Base-by-base conservation (phyloP, 805 yeast genomes). In the Lachancea fermentati region DNA sequence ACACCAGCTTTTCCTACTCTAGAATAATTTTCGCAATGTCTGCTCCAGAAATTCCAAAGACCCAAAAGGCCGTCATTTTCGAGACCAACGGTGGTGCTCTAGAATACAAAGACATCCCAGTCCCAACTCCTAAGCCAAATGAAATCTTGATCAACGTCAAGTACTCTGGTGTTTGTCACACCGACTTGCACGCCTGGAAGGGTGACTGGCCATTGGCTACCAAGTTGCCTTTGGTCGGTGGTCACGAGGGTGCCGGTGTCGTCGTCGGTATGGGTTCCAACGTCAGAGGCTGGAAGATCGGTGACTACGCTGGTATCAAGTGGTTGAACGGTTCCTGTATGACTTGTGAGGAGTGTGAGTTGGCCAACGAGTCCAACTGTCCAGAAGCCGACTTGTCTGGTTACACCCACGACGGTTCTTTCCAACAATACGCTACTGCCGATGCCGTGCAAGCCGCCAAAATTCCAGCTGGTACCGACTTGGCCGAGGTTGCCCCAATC, bases 111-210 rank as follows among this genome's bases (percentile, higher is more conserved):
- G 88, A 85, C 54, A 76, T 84, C 47, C 83, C 88, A 38, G 91
- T 86, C 42, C 94, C 95, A 54, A 65, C 61, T 34, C 94, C 95
- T 54, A 81, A 75, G 59, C 68, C 85, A 42, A 80, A 79, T 59
- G 89, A 87, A 67, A 72, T 86, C 52, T 73, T 87, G 61, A 72
- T 87, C 67, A 79, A 87, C 64, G 79, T 87, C 65, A 79, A 78
- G 68, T 86, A 81, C 73, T 78, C 95, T 17, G 96, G 96, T 66
- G 95, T 86, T 42, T 86, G 96, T 68, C 96, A 88, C 73, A 85
- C 95, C 25, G 96, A 86, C 61, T 75, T 87, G 63, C 96, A 87
- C 71, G 95, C 94, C 39, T 85, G 93, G 89, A 78, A 83, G 62
- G 95, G 95, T 57, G 95, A 87, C 68, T 86, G 95, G 94, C 93